Evolutionary conservation across 305 asterid species (phyloP).

Genomic region (Fraxinus velutina): DNA sequence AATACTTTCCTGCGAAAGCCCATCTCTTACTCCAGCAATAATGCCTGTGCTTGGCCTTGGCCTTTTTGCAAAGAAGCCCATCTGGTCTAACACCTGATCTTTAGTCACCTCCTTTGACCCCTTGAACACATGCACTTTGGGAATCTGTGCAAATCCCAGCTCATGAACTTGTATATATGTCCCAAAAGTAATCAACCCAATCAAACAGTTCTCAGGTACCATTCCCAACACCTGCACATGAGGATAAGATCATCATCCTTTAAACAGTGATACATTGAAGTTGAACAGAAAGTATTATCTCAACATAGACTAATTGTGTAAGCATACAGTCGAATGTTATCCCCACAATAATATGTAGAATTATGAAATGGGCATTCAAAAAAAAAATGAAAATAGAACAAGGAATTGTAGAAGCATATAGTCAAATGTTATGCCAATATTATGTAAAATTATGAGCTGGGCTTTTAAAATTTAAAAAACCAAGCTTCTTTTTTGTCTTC

Average conservation of each 20-base stretch:
- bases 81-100: constrained; percentile 85
- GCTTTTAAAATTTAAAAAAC: neutral
- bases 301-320: neutral
- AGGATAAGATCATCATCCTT: constrained; percentile 16
- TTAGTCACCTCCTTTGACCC: constrained; percentile 89
- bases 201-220: constrained; percentile 85
- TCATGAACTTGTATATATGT: constrained; percentile 88
- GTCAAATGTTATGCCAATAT: neutral
- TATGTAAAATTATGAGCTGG: neutral
- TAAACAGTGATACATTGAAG: neutral
- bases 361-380: neutral
- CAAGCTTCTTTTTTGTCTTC: neutral
- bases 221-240: constrained; percentile 73
- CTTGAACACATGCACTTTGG: constrained; percentile 92
- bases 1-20: constrained; percentile 88
- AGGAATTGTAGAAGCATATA: neutral
- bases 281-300: neutral
- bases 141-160: constrained; percentile 84
- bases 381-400: neutral
- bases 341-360: neutral
- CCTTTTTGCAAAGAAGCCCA: constrained; percentile 86
- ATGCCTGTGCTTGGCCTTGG: constrained; percentile 86
- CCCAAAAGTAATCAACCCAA: constrained; percentile 92
- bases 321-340: neutral
- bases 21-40: constrained; percentile 89